phyloP scores from a whole-genome alignment of 2,329 filamentous ascomycete species.

The Diaporthe amygdali region DNA sequence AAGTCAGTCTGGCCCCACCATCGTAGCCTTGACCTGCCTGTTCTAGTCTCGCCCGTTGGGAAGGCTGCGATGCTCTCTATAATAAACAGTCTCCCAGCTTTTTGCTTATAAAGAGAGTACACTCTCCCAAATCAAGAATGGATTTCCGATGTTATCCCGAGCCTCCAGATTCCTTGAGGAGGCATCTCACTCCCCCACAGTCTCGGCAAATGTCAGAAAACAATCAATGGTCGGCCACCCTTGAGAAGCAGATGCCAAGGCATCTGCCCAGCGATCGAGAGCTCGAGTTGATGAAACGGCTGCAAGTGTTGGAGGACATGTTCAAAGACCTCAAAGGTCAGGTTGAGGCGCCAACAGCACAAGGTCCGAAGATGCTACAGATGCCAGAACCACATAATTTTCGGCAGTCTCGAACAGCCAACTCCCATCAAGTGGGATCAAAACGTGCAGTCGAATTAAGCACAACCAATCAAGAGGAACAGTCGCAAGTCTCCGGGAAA shows the following conservation, averaged over 20 bases:
- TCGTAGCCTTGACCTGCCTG: neutral
- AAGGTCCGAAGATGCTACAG: neutral
- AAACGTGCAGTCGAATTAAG: neutral
- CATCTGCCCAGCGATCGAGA: neutral
- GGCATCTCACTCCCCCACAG: no score
- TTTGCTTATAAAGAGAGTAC: neutral
- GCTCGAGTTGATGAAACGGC: neutral
- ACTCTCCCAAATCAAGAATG: no score
- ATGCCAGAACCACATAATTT: neutral
- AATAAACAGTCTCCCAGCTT: neutral
- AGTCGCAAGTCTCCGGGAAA: neutral
- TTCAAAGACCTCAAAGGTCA: neutral
- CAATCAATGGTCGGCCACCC: neutral
- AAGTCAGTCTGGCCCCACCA: neutral
- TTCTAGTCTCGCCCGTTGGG: neutral
- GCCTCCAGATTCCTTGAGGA: no score
- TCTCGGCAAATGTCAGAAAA: neutral
- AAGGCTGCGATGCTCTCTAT: neutral
- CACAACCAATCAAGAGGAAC: neutral
- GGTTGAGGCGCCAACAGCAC: neutral
- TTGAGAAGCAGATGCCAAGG: neutral
- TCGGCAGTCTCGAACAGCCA: neutral
- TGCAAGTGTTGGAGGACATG: neutral
- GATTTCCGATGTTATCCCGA: neutral
- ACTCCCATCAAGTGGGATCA: neutral